Evolutionary conservation across 2,329 filamentous ascomycete genomes (phyloP).

Genomic region (Elsinoe batatas): DNA sequence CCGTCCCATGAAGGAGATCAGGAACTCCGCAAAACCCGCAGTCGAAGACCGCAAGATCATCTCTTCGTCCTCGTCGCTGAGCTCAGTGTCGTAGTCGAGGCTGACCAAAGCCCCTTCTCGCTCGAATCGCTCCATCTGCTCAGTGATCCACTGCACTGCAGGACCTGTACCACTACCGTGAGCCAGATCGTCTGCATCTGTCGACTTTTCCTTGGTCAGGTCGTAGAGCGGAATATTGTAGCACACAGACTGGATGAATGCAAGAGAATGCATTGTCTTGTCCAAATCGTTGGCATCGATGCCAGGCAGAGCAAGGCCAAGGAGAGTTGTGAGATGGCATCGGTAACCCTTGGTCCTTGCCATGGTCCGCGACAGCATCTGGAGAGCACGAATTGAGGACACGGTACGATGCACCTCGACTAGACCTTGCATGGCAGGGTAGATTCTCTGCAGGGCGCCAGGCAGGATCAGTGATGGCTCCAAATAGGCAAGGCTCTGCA

Average conservation of each 20-base stretch:
- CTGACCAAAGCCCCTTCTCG: constrained; percentile 73
- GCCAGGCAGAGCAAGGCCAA: constrained; percentile 87
- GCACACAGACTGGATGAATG: constrained; percentile 89
- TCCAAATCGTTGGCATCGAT: constrained; percentile 96
- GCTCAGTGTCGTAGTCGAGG: constrained; percentile 72
- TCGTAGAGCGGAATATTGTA: constrained; percentile 93
- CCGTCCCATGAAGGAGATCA: constrained; percentile 80
- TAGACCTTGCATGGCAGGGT: constrained; percentile 89
- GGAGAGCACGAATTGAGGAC: constrained; percentile 81
- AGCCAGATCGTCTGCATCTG: constrained; percentile 21
- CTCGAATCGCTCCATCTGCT: constrained; percentile 90
- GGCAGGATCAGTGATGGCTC: constrained; percentile 88
- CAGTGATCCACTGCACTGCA: constrained; percentile 87
- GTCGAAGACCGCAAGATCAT: constrained; percentile 87
- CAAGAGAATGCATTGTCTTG: constrained; percentile 88
- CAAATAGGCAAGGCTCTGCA: constrained; percentile 81
- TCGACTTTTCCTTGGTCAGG: constrained; percentile 50
- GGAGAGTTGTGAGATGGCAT: constrained; percentile 85
- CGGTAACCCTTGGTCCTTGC: constrained; percentile 89
- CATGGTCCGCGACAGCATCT: constrained; percentile 87
- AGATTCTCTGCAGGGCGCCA: constrained; percentile 88
- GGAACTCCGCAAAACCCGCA: constrained; percentile 84
- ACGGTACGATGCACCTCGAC: constrained; percentile 96
- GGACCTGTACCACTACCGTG: constrained; percentile 39
- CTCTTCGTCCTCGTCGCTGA: constrained; percentile 78